Evolutionary conservation across 208 protist genomes (phyloP), one percentile per base, ranked within the genome.

Genomic region (Chromosphaera perkinsii): DNA sequence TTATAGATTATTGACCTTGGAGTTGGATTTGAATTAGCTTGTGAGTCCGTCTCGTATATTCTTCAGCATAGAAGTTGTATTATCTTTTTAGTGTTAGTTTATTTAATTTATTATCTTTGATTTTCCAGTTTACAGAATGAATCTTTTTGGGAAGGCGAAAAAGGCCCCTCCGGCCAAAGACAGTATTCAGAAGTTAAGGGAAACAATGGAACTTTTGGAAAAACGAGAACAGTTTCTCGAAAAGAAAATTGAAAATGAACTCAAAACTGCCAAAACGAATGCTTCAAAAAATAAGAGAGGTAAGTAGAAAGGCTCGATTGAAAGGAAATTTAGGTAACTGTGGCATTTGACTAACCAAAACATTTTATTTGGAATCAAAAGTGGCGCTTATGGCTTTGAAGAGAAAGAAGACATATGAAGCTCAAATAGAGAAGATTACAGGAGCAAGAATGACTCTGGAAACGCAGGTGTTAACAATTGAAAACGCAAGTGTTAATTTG

Each of bases 331-430:
- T n/a, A n/a, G n/a, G n/a, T n/a, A n/a, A n/a, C n/a, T n/a, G n/a
- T n/a, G n/a, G n/a, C n/a, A n/a, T n/a, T n/a, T n/a, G n/a, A n/a
- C n/a, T n/a, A n/a, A n/a, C n/a, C n/a, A n/a, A n/a, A n/a, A n/a
- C n/a, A n/a, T n/a, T n/a, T n/a, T n/a, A n/a, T n/a, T n/a, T n/a
- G n/a, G n/a, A n/a, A n/a, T n/a, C n/a, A n/a, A 73, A 80, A 42
- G 80, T 62, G 22, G 90, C 90, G 10, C 62, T 90, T 63, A 79
- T 88, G 69, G 87, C 83, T 62, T 87, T 92, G 83, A 90, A 90
- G 70, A 81, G 86, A 17, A 93, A 93, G 75, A 93, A 93, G 74
- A 61, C 78, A 73, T 88, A 84, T 72, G 85, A 92, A 65, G 80
- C 84, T 58, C 87, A 93, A 74, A 72, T 92, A 17, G 26, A 76